Evolutionary conservation across 2,329 filamentous ascomycete species (phyloP), one percentile per base, ranked within the genome.

Genomic region (Pleoardoris graminearum): DNA sequence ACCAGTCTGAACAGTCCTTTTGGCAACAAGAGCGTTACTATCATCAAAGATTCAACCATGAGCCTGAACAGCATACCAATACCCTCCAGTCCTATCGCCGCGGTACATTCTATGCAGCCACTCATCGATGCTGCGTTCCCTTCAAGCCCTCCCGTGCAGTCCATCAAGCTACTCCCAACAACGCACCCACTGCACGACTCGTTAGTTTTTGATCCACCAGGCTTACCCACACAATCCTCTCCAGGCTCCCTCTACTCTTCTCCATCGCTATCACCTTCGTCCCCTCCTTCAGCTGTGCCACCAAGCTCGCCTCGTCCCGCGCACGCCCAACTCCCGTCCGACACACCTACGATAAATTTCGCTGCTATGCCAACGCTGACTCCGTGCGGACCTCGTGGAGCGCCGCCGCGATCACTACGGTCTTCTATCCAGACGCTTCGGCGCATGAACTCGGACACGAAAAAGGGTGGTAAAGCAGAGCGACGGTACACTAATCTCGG

Each of bases 391-490:
- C 75, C 75, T 0, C 71, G 75, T 39, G 51, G 56, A 1, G 65
- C 63, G 7, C 72, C 75, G 2, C 67, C 70, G 1, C 69, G 69
- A 48, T 68, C 70, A 11, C 59, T 78, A 4, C 69, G 74, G 12
- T 67, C 69, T 27, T 74, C 72, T 7, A 73, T 76, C 36, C 66
- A 67, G 53, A 70, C 70, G 16, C 64, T 78, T 3, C 63, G 76
- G 5, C 67, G 75, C 17, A 77, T 77, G 75, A 77, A 78, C 57
- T 74, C 70, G 22, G 75, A 77, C 47, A 68, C 71, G 12, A 48
- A 63, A 39, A 56, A 60, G 38, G 56, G 60, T 7, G 69, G 66
- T 8, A 48, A 59, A 2, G 68, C 65, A 7, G 70, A 70, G 44
- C 58, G 73, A 0, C 67, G 72, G 5, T 78, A 77, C 56, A 53